phyloP scores from a whole-genome alignment of 306 rosid species.

The Quercus robur region DNA sequence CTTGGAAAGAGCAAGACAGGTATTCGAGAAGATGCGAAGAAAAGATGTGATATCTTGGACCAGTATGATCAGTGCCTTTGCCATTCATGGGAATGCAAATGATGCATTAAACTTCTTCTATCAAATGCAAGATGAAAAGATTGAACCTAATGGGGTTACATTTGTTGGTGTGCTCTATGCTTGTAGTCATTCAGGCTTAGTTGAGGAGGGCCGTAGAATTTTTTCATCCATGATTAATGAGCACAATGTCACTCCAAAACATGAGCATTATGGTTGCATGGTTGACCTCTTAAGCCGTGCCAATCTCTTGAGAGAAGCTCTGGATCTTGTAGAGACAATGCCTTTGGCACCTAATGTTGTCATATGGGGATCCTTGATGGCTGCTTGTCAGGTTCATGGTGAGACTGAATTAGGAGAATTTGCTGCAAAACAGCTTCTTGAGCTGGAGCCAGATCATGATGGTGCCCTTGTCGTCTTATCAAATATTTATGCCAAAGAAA shows the following conservation, averaged over 20 bases:
- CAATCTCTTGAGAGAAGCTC: conserved; percentile 67
- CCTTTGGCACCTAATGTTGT: conserved; percentile 71
- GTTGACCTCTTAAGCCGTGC: conserved; percentile 87
- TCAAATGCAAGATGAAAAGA: conserved; percentile 53
- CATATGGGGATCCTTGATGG: conserved; percentile 91
- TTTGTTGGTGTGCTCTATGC: conserved; percentile 90
- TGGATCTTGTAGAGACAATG: conserved; percentile 74
- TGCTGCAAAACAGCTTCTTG: conserved; percentile 71
- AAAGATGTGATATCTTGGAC: conserved; percentile 81
- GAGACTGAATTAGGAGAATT: conserved; percentile 74
- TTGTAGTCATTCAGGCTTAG: conserved; percentile 83
- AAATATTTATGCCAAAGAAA: conserved; percentile 73
- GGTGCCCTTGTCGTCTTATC: conserved; percentile 82
- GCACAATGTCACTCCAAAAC: conserved; percentile 61
- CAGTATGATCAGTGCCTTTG: conserved; percentile 68
- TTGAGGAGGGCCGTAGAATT: conserved; percentile 52
- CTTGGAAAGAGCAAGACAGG: conserved; percentile 55
- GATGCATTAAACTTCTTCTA: conserved; percentile 53
- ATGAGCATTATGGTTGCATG: conserved; percentile 90
- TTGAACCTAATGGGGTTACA: conserved; percentile 71
- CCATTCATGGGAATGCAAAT: conserved; percentile 73
- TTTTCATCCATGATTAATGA: conserved; percentile 66
- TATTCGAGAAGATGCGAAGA: conserved; percentile 60
- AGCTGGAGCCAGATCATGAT: conserved; percentile 69
- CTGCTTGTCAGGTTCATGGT: conserved; percentile 70